A percentile compares a stretch with the other conserved stretches of the same genome.
Evolutionary conservation across 2,329 filamentous ascomycete genomes (phyloP).

Genomic region (Botrytis squamosa): DNA sequence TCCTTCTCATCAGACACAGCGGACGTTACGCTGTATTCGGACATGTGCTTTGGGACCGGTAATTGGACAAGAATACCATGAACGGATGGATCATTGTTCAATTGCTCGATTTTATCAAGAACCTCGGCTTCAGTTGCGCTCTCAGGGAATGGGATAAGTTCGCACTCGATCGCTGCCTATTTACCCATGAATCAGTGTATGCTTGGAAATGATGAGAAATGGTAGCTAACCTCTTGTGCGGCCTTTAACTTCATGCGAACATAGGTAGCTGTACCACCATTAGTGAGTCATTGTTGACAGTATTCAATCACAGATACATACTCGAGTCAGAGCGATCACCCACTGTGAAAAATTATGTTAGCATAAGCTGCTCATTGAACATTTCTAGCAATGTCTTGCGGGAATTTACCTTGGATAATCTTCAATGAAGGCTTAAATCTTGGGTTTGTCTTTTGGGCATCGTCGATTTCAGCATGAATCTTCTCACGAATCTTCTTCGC

Average conservation of each 20-base stretch:
- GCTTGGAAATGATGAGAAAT: slow-evolving; percentile 22
- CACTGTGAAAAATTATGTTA: slow-evolving; percentile 53
- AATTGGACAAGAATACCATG: slow-evolving; percentile 95
- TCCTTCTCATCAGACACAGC: slow-evolving; percentile 92
- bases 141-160: slow-evolving; percentile 80
- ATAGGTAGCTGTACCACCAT: slow-evolving; percentile 70
- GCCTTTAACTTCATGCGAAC: slow-evolving; percentile 99
- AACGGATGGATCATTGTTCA: slow-evolving; percentile 83
- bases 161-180: slow-evolving; percentile 88
- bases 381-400: not conserved
- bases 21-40: slow-evolving; percentile 87
- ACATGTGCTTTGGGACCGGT: slow-evolving; percentile 83
- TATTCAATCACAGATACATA: slow-evolving; percentile 47
- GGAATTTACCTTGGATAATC: slow-evolving; percentile 81
- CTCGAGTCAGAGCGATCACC: slow-evolving; percentile 90
- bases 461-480: slow-evolving; percentile 75
- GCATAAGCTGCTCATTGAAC: slow-evolving; percentile 14
- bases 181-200: slow-evolving; percentile 22
- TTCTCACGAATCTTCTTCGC: slow-evolving; percentile 86
- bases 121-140: slow-evolving; percentile 81
- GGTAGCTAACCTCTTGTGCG: slow-evolving; percentile 70
- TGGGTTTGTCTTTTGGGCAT: slow-evolving; percentile 78
- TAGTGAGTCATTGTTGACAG: slow-evolving; percentile 2
- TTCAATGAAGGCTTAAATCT: slow-evolving; percentile 86
- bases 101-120: slow-evolving; percentile 72